Evolutionary conservation across 164 flowering plant species (phyloP).

Genomic region (Dillenia suffruticosa): DNA sequence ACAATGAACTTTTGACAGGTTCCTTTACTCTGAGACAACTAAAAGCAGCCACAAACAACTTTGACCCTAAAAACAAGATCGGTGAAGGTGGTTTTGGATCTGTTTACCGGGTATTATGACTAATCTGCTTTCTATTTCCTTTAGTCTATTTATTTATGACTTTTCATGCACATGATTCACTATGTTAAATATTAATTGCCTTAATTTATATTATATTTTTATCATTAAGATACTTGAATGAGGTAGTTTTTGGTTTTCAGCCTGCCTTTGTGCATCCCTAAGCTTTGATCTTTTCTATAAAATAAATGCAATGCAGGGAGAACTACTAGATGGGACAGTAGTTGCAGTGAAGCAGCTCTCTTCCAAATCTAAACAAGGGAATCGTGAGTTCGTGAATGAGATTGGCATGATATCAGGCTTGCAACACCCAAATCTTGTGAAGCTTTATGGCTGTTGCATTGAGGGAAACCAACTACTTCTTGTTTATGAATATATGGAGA

Average conservation of each 20-base stretch:
- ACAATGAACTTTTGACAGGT: constrained; percentile 12
- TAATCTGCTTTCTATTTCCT: neutral
- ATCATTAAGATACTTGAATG: too few relatives aligned
- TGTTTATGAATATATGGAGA: constrained; percentile 46
- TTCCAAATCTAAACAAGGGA: constrained; percentile 39
- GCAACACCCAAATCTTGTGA: constrained; percentile 44
- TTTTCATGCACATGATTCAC: too few relatives aligned
- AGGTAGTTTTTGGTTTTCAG: too few relatives aligned
- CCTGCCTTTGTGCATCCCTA: too few relatives aligned
- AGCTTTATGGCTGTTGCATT: constrained; percentile 39
- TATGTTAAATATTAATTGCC: too few relatives aligned
- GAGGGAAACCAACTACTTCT: constrained; percentile 36
- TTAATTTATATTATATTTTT: too few relatives aligned
- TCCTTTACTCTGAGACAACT: constrained; percentile 46
- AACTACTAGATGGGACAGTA: constrained; percentile 28
- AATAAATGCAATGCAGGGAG: constrained; percentile 19
- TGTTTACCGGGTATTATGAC: constrained; percentile 46
- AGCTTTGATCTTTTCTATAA: too few relatives aligned
- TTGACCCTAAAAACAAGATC: constrained; percentile 43
- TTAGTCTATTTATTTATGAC: too few relatives aligned
- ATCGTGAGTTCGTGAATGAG: constrained; percentile 42
- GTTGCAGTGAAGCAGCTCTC: constrained; percentile 46
- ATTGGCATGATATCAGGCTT: constrained; percentile 40
- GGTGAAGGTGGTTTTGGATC: constrained; percentile 76
- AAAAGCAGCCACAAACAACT: constrained; percentile 44